A percentile compares a stretch with the other conserved stretches of the same genome.
Conservation (phyloP, 2,329 filamentous ascomycete genomes). For the Cladophialophora exuberans region DNA sequence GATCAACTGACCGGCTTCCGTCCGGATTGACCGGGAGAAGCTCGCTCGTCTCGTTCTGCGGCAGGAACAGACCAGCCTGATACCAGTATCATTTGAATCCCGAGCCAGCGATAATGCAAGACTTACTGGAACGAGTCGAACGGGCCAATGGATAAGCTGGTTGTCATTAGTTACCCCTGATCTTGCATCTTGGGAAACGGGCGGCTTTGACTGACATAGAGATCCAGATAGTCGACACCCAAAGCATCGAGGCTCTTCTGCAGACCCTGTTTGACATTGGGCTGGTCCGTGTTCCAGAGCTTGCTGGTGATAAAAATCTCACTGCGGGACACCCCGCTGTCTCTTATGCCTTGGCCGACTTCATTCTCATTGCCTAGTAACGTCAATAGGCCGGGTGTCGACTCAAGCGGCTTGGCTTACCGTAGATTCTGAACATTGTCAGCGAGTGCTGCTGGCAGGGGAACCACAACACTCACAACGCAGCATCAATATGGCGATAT, state of each 20-base stretch:
- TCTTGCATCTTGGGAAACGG: background rate
- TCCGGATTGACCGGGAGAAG: conserved; percentile 35
- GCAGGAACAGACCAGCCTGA: background rate
- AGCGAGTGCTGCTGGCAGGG: conserved; percentile 1
- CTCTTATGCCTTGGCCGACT: conserved; percentile 66
- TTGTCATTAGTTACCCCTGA: background rate
- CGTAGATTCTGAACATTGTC: conserved; percentile 10
- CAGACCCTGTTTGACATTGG: conserved; percentile 59
- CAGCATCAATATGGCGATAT: conserved; percentile 75
- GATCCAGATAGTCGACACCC: conserved; percentile 62
- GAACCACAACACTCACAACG: conserved; percentile 12
- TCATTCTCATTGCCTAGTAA: conserved; percentile 73
- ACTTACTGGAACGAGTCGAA: background rate
- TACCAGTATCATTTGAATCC: too few species aligned
- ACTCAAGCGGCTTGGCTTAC: background rate
- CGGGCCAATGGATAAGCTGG: conserved; percentile 59
- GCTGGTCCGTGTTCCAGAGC: conserved; percentile 68
- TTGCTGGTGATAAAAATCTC: conserved; percentile 78
- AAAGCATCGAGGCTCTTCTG: conserved; percentile 61
- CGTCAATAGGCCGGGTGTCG: conserved; percentile 11
- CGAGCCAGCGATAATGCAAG: background rate
- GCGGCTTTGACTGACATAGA: conserved; percentile 48
- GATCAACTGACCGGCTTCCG: conserved; percentile 28
- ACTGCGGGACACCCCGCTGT: conserved; percentile 64
- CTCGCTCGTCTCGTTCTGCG: conserved; percentile 10